Evolutionary conservation across 2,329 filamentous ascomycete genomes (phyloP).

Genomic region (Rachicladosporium sp.): DNA sequence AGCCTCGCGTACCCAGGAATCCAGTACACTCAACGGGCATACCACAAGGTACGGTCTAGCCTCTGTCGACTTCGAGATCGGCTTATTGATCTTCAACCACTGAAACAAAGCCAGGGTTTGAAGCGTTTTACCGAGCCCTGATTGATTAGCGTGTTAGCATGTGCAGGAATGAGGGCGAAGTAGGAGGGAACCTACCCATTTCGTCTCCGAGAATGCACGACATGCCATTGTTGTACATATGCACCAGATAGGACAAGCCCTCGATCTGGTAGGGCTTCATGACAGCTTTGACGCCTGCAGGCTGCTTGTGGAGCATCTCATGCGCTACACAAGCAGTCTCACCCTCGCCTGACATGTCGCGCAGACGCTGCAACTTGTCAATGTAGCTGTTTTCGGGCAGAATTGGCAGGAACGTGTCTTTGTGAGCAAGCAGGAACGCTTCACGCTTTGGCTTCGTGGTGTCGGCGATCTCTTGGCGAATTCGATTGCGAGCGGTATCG

Average conservation of each 20-base stretch:
- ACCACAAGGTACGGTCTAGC: constrained; percentile 34
- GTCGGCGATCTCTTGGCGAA: constrained; percentile 30
- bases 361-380: constrained; percentile 22
- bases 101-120: constrained; percentile 40
- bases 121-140: constrained; percentile 34
- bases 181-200: constrained; percentile 26
- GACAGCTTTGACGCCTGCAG: constrained; percentile 32
- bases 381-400: constrained; percentile 34
- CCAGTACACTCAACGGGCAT: constrained; percentile 39
- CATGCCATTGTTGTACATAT: constrained; percentile 34
- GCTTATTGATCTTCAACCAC: constrained; percentile 31
- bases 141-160: too few relatives aligned
- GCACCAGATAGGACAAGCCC: constrained; percentile 38
- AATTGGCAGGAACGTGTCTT: constrained; percentile 35
- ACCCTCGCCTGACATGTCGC: constrained; percentile 4
- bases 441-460: constrained; percentile 33
- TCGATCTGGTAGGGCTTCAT: constrained; percentile 42
- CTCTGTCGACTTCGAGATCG: constrained; percentile 22
- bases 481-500: constrained; percentile 27
- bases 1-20: constrained; percentile 37
- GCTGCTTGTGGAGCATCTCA: constrained; percentile 33
- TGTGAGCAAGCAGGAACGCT: constrained; percentile 33
- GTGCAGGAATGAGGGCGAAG: too few relatives aligned
- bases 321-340: constrained; percentile 10
- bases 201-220: constrained; percentile 37